Percentiles rank a stretch among this genome's conserved stretches.
Evolutionary conservation across 2,329 filamentous ascomycete species (phyloP).

Genomic region (Trichoderma pleuroti): DNA sequence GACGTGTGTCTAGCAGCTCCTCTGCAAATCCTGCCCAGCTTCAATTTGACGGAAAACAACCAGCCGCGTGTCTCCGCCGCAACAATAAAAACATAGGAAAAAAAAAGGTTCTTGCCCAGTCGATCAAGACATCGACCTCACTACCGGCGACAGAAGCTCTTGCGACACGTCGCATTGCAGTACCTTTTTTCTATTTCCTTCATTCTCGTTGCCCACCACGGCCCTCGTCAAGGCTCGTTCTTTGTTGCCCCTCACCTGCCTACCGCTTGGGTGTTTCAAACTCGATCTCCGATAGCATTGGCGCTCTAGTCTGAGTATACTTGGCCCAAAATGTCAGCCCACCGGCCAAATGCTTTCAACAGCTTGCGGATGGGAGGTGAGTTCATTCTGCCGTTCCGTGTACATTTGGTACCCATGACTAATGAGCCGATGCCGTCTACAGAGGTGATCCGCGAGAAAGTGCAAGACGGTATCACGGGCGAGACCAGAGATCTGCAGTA

Average conservation of each 20-base stretch:
- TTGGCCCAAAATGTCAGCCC: slow-evolving; percentile 70
- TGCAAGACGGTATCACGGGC: slow-evolving; percentile 95
- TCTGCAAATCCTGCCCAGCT: not conserved
- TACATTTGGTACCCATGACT: not conserved
- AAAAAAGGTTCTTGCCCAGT: not conserved
- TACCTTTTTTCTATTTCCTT: slow-evolving; percentile 16
- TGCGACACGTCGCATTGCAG: slow-evolving; percentile 14
- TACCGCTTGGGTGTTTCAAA: slow-evolving; percentile 24
- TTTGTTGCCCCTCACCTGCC: slow-evolving; percentile 30
- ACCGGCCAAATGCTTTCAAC: slow-evolving; percentile 83
- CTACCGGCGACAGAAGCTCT: not conserved
- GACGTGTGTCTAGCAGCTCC: slow-evolving; percentile 1
- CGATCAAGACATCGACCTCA: not conserved
- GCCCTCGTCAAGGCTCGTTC: slow-evolving; percentile 30
- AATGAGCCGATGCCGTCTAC: slow-evolving; percentile 14
- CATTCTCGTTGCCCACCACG: slow-evolving; percentile 37
- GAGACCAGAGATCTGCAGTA: slow-evolving; percentile 97
- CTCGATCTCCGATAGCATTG: slow-evolving; percentile 28
- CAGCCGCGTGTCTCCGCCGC: slow-evolving; percentile 10
- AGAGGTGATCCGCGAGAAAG: slow-evolving; percentile 99
- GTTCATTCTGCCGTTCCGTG: slow-evolving; percentile 32
- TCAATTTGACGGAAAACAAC: not conserved
- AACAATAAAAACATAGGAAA: not conserved
- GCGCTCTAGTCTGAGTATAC: slow-evolving; percentile 28
- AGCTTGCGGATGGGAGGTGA: slow-evolving; percentile 95